Percentiles rank a stretch among this genome's conserved stretches.
phyloP scores from a whole-genome alignment of 106 monocot species.

The Hemerocallis citrina region DNA sequence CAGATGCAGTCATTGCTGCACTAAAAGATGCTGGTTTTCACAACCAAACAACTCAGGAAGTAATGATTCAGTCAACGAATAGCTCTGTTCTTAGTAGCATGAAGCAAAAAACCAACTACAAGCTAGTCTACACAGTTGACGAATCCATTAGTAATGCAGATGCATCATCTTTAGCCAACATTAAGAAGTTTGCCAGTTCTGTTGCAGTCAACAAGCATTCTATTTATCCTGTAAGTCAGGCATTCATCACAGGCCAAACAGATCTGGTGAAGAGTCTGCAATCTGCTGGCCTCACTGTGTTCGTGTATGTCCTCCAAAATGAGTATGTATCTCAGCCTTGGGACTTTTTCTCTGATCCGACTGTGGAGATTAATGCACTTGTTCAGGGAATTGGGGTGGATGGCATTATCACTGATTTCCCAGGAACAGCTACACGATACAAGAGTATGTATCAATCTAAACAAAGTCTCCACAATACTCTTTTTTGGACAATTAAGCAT shows the following conservation, averaged over 20 bases:
- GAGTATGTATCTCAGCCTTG: slow-evolving; percentile 34
- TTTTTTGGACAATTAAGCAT: no score
- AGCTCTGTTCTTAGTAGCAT: slow-evolving; percentile 54
- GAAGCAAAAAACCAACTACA: slow-evolving; percentile 36
- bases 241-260: slow-evolving; percentile 25
- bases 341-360: slow-evolving; percentile 46
- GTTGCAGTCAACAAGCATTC: slow-evolving; percentile 44
- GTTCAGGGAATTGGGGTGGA: slow-evolving; percentile 16
- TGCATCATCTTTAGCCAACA: slow-evolving; percentile 29
- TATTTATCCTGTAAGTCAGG: background rate
- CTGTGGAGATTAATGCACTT: slow-evolving; percentile 33
- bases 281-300: slow-evolving; percentile 26
- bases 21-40: slow-evolving; percentile 32
- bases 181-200: slow-evolving; percentile 44
- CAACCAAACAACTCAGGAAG: slow-evolving; percentile 29
- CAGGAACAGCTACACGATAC: slow-evolving; percentile 26
- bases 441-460: slow-evolving; percentile 22
- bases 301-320: slow-evolving; percentile 30
- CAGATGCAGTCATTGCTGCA: slow-evolving; percentile 29
- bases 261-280: slow-evolving; percentile 27
- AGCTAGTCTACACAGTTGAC: slow-evolving; percentile 46
- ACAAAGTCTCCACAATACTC: background rate
- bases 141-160: slow-evolving; percentile 29
- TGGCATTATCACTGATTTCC: slow-evolving; percentile 48
- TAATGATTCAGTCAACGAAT: slow-evolving; percentile 50